These are phyloP conservation scores for Chytridium lagenaria DNA, from an alignment of 371 early-diverging fungal species.

Conservation along the genomic window DNA sequence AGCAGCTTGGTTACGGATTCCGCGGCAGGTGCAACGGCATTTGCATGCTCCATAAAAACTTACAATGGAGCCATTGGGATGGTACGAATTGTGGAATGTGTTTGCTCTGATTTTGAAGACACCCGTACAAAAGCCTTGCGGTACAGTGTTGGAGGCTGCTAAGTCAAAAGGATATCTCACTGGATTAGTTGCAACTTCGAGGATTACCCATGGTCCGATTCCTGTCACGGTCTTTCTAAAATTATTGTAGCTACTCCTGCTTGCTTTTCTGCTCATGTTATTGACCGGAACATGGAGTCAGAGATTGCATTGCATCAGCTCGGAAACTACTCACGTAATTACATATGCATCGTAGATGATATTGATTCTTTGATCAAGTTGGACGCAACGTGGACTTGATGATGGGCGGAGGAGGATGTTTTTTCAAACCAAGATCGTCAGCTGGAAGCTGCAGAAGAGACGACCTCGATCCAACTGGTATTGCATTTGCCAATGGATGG, in stretches of 20 bases:
- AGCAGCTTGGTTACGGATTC: conserved; percentile 88
- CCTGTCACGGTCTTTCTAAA: conserved; percentile 8
- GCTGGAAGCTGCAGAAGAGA: conserved; percentile 73
- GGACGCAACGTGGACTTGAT: conserved; percentile 85
- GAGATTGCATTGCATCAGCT: conserved; percentile 89
- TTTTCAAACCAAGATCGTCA: conserved; percentile 72
- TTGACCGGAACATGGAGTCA: conserved; percentile 65
- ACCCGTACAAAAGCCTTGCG: conserved; percentile 71
- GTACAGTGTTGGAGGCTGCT: conserved; percentile 93
- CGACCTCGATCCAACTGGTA: conserved; percentile 66
- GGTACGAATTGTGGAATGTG: conserved; percentile 28
- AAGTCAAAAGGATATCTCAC: conserved; percentile 79
- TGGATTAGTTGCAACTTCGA: conserved; percentile 89
- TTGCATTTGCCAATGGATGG: conserved; percentile 67
- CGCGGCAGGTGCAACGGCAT: conserved; percentile 96
- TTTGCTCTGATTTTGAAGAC: conserved; percentile 27
- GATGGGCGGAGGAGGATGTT: conserved; percentile 92
- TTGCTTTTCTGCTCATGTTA: conserved; percentile 75
- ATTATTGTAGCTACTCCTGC: conserved; percentile 56
- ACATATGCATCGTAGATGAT: too few relatives aligned
- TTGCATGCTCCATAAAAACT: conserved; percentile 81
- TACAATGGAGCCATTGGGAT: conserved; percentile 86
- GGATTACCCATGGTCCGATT: conserved; percentile 90
- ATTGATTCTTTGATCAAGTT: too few relatives aligned
- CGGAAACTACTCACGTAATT: conserved; percentile 64